Evolutionary conservation across 1,284 basidiomycete species (phyloP).

Genomic region (Moesziomyces parantarcticus): DNA sequence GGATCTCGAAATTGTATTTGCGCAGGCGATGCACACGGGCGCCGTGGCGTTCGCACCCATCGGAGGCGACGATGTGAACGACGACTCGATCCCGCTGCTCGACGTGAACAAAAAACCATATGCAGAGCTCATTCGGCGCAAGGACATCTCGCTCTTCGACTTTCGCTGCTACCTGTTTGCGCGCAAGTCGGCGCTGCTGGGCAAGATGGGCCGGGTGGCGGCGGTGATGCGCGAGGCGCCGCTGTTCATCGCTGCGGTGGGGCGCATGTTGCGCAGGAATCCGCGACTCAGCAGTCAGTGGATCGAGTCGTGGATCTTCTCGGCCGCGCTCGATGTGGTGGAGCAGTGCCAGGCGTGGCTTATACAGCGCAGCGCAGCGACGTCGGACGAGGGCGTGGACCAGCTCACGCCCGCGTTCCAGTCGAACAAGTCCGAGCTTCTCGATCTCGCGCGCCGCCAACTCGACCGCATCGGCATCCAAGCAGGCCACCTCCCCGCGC

Average conservation of each 20-base stretch:
- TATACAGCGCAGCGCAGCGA: slow-evolving; percentile 44
- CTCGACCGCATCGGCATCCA: slow-evolving; percentile 83
- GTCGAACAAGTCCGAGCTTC: slow-evolving; percentile 78
- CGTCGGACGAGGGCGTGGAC: slow-evolving; percentile 19
- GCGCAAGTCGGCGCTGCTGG: slow-evolving; percentile 82
- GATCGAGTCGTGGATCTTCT: slow-evolving; percentile 94
- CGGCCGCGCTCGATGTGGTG: slow-evolving; percentile 85
- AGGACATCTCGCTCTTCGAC: slow-evolving; percentile 92
- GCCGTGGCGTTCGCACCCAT: slow-evolving; percentile 46
- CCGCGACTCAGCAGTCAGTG: slow-evolving; percentile 73
- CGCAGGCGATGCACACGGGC: slow-evolving; percentile 51
- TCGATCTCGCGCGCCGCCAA: slow-evolving; percentile 81
- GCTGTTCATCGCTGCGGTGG: slow-evolving; percentile 83
- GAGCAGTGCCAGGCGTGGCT: slow-evolving; percentile 84
- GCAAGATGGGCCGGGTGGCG: slow-evolving; percentile 76
- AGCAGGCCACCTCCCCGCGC: slow-evolving; percentile 77
- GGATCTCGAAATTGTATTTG: slow-evolving; percentile 86
- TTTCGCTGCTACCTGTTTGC: slow-evolving; percentile 91
- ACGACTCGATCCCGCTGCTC: slow-evolving; percentile 85
- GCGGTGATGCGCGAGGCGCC: slow-evolving; percentile 78
- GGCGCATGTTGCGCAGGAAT: slow-evolving; percentile 78
- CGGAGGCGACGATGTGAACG: slow-evolving; percentile 70
- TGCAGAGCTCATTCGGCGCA: slow-evolving; percentile 86
- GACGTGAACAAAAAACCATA: slow-evolving; percentile 85
- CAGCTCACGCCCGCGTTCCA: slow-evolving; percentile 58